Conservation (phyloP, 2,329 filamentous ascomycete genomes). For the Aspergillus flavus region DNA sequence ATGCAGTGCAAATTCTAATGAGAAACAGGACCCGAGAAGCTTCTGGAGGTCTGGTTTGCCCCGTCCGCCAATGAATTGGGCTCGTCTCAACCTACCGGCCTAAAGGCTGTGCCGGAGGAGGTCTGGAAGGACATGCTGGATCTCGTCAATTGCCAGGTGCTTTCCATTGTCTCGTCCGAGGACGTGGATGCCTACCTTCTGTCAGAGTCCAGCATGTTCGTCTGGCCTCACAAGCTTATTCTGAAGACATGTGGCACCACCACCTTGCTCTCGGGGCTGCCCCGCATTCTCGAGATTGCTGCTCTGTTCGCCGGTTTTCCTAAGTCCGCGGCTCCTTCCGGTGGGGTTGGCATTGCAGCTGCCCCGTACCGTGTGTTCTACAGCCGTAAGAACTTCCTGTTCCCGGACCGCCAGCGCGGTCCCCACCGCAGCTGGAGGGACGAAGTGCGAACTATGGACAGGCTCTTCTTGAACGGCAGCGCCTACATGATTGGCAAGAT, state of each 20-base stretch:
- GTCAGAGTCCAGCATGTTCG: constrained; percentile 99
- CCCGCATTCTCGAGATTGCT: constrained; percentile 89
- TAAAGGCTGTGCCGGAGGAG: constrained; percentile 83
- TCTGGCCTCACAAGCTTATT: constrained; percentile 99
- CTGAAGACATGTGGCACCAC: constrained; percentile 98
- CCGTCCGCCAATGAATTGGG: constrained; percentile 71
- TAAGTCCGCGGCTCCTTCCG: constrained; percentile 68
- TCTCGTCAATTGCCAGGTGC: constrained; percentile 96
- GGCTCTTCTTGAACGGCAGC: constrained; percentile 87
- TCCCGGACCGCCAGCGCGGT: constrained; percentile 89
- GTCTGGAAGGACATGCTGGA: constrained; percentile 97
- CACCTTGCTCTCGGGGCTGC: constrained; percentile 84
- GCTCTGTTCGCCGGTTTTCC: constrained; percentile 87
- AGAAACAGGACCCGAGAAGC: constrained; percentile 80
- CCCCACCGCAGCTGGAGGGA: constrained; percentile 98
- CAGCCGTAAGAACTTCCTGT: constrained; percentile 97
- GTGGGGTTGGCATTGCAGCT: constrained; percentile 73
- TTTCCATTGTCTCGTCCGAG: constrained; percentile 90
- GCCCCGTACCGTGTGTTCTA: constrained; percentile 97
- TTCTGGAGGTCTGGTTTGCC: constrained; percentile 97
- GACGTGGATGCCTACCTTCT: constrained; percentile 95
- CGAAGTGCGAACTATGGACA: constrained; percentile 89
- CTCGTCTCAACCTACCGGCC: constrained; percentile 70
- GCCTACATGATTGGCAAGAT: constrained; percentile 99
- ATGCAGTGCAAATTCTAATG: constrained; percentile 26